phyloP scores from a whole-genome alignment of 108 stramenopile genomes.

The Stephanodiscus triporus region DNA sequence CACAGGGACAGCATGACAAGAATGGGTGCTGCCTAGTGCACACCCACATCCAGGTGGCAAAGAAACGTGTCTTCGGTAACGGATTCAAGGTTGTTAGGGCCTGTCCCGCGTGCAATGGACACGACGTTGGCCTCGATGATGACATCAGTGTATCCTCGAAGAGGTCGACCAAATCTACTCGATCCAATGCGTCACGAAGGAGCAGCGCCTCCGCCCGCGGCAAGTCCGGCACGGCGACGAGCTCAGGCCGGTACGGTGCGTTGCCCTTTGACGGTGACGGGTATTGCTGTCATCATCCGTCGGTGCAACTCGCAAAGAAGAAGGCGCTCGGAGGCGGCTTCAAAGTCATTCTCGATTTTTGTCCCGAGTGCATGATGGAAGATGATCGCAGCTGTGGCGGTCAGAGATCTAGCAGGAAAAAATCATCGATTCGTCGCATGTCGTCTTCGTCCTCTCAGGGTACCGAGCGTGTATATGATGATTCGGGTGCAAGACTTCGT shows the following conservation, averaged over 20 bases:
- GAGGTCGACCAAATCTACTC: constrained; percentile 24
- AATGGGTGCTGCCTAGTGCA: constrained; percentile 49
- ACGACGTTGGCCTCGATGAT: constrained; percentile 34
- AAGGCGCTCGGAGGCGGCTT: constrained; percentile 46
- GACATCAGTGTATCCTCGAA: constrained; percentile 19
- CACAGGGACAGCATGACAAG: constrained; percentile 28
- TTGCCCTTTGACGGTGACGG: constrained; percentile 52
- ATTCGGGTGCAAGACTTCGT: too few species aligned
- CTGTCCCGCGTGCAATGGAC: constrained; percentile 35
- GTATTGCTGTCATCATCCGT: constrained; percentile 45
- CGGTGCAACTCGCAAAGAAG: constrained; percentile 41
- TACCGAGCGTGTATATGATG: too few species aligned
- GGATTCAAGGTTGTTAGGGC: constrained; percentile 40
- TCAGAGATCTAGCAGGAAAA: too few species aligned
- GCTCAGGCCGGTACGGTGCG: constrained; percentile 28
- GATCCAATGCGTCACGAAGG: constrained; percentile 15
- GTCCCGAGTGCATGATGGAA: constrained; percentile 28
- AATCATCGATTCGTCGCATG: too few species aligned
- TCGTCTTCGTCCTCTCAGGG: too few species aligned
- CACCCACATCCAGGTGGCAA: constrained; percentile 49
- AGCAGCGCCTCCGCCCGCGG: constrained; percentile 1
- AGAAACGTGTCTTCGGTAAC: constrained; percentile 36
- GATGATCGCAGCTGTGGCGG: too few species aligned
- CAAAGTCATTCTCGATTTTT: constrained; percentile 40
- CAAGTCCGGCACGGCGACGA: constrained; percentile 19